Conservation (phyloP, 1,284 basidiomycete species). For the Leccinum pachyderme region DNA sequence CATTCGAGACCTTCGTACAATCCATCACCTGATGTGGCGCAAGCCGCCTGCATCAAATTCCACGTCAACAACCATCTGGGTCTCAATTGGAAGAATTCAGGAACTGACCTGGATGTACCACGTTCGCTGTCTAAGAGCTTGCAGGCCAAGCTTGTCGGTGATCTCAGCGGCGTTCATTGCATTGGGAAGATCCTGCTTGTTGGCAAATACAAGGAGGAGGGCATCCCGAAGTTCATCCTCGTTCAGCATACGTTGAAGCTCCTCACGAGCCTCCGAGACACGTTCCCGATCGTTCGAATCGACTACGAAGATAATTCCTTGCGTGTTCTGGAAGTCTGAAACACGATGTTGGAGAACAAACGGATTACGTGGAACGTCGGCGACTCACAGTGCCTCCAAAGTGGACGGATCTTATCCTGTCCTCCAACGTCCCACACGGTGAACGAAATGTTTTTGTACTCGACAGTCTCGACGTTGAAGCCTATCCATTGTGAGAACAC, state of each 20-base stretch:
- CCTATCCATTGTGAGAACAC: slow-evolving; percentile 51
- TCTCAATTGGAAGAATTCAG: not conserved
- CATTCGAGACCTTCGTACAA: slow-evolving; percentile 98
- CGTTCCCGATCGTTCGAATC: slow-evolving; percentile 99
- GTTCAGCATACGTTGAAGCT: slow-evolving; percentile 99
- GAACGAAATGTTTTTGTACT: slow-evolving; percentile 92
- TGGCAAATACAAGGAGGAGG: slow-evolving; percentile 97
- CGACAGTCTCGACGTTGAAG: slow-evolving; percentile 97
- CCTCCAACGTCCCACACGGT: slow-evolving; percentile 91
- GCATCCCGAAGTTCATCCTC: slow-evolving; percentile 99
- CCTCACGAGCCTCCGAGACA: slow-evolving; percentile 98
- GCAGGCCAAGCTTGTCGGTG: slow-evolving; percentile 98
- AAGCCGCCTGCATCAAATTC: slow-evolving; percentile 71
- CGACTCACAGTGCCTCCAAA: slow-evolving; percentile 97
- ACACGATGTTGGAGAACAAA: slow-evolving; percentile 13
- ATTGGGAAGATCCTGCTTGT: slow-evolving; percentile 99
- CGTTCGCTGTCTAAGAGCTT: slow-evolving; percentile 93
- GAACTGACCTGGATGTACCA: slow-evolving; percentile 95
- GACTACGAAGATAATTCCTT: slow-evolving; percentile 99
- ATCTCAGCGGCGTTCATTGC: slow-evolving; percentile 99
- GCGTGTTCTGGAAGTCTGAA: slow-evolving; percentile 99
- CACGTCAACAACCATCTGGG: slow-evolving; percentile 19
- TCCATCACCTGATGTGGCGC: slow-evolving; percentile 98
- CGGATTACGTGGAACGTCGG: slow-evolving; percentile 23
- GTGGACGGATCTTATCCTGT: slow-evolving; percentile 83